Base-by-base conservation (phyloP, 2,329 filamentous ascomycete species). In the Colletotrichum cordylinicola region DNA sequence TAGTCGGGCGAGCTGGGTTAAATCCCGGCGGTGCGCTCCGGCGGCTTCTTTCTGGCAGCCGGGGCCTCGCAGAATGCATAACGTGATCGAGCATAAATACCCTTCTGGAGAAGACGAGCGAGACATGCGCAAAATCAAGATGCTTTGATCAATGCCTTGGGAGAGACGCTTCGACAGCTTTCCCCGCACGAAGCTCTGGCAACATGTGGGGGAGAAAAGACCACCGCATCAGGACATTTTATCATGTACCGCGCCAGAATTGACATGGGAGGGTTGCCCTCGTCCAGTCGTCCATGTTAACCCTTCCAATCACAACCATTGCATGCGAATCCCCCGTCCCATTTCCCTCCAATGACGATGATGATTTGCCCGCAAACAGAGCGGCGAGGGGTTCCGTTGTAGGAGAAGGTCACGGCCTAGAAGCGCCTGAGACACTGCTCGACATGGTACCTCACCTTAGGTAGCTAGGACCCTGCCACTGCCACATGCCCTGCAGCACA, bases 181-280 rank as follows among this genome's bases (percentile, higher is more conserved):
- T 68, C 73, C 73, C 73, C 73, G 73, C 73, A 75, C 64, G 64
- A 69, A 75, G 73, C 73, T 73, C 70, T 69, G 70, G 33, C 73
- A 69, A 65, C 70, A 60, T 73, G 70, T 75, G 73, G 73, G 73
- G 73, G 48, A 64, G 70, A 29, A 62, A 39, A 58, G 43, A 60
- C 56, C 27, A 15, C 58, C 24, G 15, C 29, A 61, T 60, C 56
- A 69, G 52, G 65, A 56, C 43, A 55, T 24, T 48, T 35, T 33
- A 52, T 52, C 29, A 33, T 35, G 29, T 21, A 55, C 55, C 43
- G 29, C 55, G 31, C 27, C 48, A 61, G 27, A 55, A 61, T 24
- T 55, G 70, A 39, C 29, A 37, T 31, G 43, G 65, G 39, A 35
- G 27, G n/a, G 43, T 52, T 52, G 43, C 43, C 12, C 43, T 8